Evolutionary conservation across 1,284 basidiomycete species (phyloP), one percentile per base, ranked within the genome.

Genomic region (Papiliotrema terrestris): DNA sequence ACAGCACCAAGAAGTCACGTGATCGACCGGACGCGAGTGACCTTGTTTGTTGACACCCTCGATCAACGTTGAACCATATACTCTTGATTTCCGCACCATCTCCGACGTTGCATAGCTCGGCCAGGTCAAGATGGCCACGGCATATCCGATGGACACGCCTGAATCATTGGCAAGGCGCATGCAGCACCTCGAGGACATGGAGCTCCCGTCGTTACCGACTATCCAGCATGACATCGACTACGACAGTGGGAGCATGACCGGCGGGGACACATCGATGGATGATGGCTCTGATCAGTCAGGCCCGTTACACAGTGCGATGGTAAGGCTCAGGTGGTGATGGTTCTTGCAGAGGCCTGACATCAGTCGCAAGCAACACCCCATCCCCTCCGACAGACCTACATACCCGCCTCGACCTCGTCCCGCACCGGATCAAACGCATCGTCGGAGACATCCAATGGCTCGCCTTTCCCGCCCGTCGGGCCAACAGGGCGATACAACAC

Each of bases 121-220:
- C 39, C 20, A 25, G 13, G 35, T 22, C 48, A 49, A 44, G 19
- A 71, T 70, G 66, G 66, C 67, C 14, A 57, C 58, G 23, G 23
- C 42, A 15, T 62, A 62, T 25, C 60, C 62, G 3, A 51, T 66
- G 5, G 71, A 73, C 42, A 71, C 70, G 8, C 72, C 72, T 1
- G 65, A 66, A 23, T 58, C 68, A 56, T 61, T 75, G 26, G 57
- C 74, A 37, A 62, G 63, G 44, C 53, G 72, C 25, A 67, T 75
- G 1, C 63, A 72, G 54, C 61, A 62, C 44, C 62, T 67, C 5
- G 73, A 75, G 51, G 72, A 74, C 29, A 65, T 73, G 60, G 73
- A 75, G 43, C 47, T 75, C 13, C 73, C 73, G 1, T 75, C 73
- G 0, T 57, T 75, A 13, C 73, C 73, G 2, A 72, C 69, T 56